Evolutionary conservation across 495 filamentous ascomycete genomes (phyloP).

Genomic region (Aspergillus baeticus): DNA sequence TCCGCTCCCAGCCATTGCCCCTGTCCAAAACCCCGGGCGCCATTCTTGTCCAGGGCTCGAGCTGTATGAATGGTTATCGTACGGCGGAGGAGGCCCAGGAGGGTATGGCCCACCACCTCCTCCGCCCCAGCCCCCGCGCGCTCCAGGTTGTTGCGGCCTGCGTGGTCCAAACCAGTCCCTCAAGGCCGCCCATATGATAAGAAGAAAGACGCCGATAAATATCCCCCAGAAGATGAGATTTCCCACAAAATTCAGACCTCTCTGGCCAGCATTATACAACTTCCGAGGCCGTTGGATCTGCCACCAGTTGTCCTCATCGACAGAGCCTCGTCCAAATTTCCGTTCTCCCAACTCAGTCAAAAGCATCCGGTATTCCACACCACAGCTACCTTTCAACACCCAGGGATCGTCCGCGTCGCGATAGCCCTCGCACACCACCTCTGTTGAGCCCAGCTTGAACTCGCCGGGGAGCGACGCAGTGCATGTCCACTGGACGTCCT

Average conservation of each 20-base stretch:
- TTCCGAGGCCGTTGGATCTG: slow-evolving; percentile 7
- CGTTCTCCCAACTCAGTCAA: slow-evolving; percentile 80
- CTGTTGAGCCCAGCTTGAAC: slow-evolving; percentile 85
- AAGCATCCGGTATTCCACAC: slow-evolving; percentile 83
- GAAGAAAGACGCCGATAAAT: slow-evolving; percentile 36
- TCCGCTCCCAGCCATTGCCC: slow-evolving; percentile 68
- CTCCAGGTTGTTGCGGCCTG: slow-evolving; percentile 14
- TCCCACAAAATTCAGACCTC: slow-evolving; percentile 19
- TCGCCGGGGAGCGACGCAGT: slow-evolving; percentile 73
- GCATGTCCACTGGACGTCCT: slow-evolving; percentile 89
- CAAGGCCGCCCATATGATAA: slow-evolving; percentile 31
- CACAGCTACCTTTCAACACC: slow-evolving; percentile 86
- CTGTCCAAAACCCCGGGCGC: slow-evolving; percentile 88
- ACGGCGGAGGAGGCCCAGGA: slow-evolving; percentile 61
- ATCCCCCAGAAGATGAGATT: slow-evolving; percentile 50
- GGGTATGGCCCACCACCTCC: slow-evolving; percentile 45
- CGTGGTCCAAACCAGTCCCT: slow-evolving; percentile 20
- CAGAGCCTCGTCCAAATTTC: slow-evolving; percentile 50
- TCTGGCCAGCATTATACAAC: slow-evolving; percentile 10
- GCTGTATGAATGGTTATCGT: slow-evolving; percentile 35
- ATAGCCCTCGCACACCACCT: slow-evolving; percentile 94
- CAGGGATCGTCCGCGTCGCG: slow-evolving; percentile 69
- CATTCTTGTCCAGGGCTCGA: slow-evolving; percentile 52
- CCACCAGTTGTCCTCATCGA: slow-evolving; percentile 3
- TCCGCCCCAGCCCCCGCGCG: slow-evolving; percentile 46